Percentiles rank a stretch among this genome's conserved stretches.
These are phyloP conservation scores for Thielaviopsis musarum DNA, from an alignment of 2,329 filamentous ascomycete species.

Conservation along the genomic window DNA sequence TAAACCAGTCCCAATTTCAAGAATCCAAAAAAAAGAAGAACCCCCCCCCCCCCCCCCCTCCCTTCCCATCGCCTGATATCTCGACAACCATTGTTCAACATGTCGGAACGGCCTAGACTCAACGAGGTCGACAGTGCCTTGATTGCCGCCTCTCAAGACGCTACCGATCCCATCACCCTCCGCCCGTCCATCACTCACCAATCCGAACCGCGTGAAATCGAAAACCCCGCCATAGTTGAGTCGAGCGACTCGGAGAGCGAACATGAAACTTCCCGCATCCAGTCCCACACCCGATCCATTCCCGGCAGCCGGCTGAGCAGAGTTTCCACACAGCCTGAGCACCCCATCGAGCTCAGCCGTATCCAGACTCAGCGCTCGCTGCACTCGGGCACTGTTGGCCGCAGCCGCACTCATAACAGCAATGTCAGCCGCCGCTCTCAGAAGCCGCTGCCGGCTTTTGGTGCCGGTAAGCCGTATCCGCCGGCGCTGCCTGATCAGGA, in stretches of 20 bases:
- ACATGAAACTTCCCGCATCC: constrained; percentile 12
- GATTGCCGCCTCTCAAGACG: constrained; percentile 9
- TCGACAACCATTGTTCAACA: not conserved
- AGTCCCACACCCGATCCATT: constrained; percentile 21
- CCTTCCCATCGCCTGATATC: no score
- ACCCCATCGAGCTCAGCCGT: constrained; percentile 51
- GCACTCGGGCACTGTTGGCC: constrained; percentile 56
- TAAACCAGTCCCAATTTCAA: no score
- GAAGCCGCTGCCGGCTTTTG: constrained; percentile 50
- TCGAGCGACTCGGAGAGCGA: constrained; percentile 17
- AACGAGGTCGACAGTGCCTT: constrained; percentile 16
- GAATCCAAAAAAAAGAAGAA: no score
- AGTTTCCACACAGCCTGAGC: constrained; percentile 46
- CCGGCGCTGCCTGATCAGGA: constrained; percentile 52
- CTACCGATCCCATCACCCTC: constrained; percentile 16
- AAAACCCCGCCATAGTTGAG: constrained; percentile 38
- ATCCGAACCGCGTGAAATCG: constrained; percentile 36
- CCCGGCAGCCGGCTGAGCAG: constrained; percentile 31
- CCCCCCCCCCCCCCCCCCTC: no score
- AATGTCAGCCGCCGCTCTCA: constrained; percentile 31
- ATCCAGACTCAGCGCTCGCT: constrained; percentile 57
- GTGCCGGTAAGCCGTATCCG: constrained; percentile 58
- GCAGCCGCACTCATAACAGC: constrained; percentile 21
- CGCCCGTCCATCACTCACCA: constrained; percentile 18
- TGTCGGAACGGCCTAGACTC: not conserved